A percentile compares a stretch with the other conserved stretches of the same genome.
Conservation (phyloP, 2,329 filamentous ascomycete genomes). For the Pseudopithomyces maydicus region DNA sequence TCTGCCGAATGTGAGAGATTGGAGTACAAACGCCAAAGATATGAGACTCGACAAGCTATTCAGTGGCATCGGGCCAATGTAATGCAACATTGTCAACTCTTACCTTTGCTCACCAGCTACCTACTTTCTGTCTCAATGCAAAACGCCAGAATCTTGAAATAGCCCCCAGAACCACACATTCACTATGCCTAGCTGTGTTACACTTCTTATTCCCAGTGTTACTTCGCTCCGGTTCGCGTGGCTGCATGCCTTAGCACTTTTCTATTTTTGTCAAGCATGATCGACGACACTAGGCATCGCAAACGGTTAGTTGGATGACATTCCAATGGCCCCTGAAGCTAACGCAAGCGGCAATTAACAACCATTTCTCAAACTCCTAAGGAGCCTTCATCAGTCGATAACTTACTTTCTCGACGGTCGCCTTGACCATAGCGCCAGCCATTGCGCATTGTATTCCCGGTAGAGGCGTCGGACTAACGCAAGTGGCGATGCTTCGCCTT, state of each 20-base stretch:
- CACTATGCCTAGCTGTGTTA: no score
- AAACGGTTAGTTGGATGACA: background rate
- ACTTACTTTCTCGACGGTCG: no score
- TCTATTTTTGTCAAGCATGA: background rate
- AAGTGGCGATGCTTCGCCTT: background rate
- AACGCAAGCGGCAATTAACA: no score
- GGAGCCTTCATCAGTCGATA: no score
- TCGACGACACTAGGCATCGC: background rate
- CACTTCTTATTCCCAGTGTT: background rate
- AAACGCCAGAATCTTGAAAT: background rate
- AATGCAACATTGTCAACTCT: background rate
- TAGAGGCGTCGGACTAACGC: background rate
- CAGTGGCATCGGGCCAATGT: slow-evolving; percentile 23
- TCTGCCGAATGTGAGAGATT: slow-evolving; percentile 20
- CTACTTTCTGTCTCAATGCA: background rate
- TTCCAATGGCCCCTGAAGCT: no score
- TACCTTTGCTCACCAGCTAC: background rate
- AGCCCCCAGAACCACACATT: no score
- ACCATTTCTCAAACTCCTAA: no score
- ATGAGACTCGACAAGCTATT: slow-evolving; percentile 27
- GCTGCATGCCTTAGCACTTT: background rate
- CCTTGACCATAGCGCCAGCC: no score
- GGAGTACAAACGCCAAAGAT: slow-evolving; percentile 22
- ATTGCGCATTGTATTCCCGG: background rate
- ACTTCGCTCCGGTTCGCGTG: background rate